Evolutionary conservation across 225 moss, liverwort and hornwort species (phyloP), one percentile per base, ranked within the genome.

Genomic region (Anthoceros angustus): DNA sequence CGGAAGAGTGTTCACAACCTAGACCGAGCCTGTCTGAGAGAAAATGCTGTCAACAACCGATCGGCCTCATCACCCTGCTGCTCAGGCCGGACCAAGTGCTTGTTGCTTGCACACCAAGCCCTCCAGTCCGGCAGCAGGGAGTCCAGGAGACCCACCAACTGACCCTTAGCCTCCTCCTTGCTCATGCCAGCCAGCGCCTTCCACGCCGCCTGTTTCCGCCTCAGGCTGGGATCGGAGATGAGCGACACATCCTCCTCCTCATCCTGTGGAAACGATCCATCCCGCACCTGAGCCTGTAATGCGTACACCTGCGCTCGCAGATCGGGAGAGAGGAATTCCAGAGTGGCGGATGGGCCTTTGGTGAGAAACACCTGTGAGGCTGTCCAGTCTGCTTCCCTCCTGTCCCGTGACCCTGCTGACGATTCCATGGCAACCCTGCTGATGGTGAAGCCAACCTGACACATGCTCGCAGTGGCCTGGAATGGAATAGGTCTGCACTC

Each of bases 341-440:
- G 69, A 18, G 72, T 80, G 25, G 90, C 83, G 6, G 94, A 95
- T 38, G 94, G 94, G 0, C 94, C 94, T 74, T 90, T 90, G 14
- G 86, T 87, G 70, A 90, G 74, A 75, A 90, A 95, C 64, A 84
- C 80, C 49, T 84, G 81, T 8, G 82, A 86, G 45, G 90, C 83
- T 69, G 75, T 81, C 94, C 94, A 95, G 68, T 85, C 84, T 40
- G 72, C 67, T 73, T 87, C 89, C 16, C n/a, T 1, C 32, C 32
- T 32, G 32, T 32, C 32, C 32, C 32, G 32, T 4, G 32, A 32
- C 32, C 2, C 32, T 32, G 1, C 32, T 32, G 32, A 32, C 32
- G 32, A 32, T 32, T 32, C 32, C 32, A 32, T 32, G 32, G 32
- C 32, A 32, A 32, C 32, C 32, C 32, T 32, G 32, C 32, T 32